Evolutionary conservation across 805 yeast genomes (phyloP).

Genomic region (Ogataea polymorpha): DNA sequence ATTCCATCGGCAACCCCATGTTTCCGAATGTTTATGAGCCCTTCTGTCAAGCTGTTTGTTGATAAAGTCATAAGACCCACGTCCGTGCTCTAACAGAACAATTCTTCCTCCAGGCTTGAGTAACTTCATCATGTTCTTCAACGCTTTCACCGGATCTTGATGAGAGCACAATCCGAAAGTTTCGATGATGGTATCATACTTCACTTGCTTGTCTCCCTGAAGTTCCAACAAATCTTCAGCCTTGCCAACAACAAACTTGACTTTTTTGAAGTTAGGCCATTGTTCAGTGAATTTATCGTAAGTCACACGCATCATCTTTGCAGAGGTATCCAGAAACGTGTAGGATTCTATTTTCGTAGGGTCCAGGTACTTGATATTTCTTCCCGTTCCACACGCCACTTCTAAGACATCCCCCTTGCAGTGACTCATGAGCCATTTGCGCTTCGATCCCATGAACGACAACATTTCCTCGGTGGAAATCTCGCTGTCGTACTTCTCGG

Average conservation of each 20-base stretch:
- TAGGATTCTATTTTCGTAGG: constrained; percentile 61
- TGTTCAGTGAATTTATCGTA: constrained; percentile 64
- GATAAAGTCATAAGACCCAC: constrained; percentile 75
- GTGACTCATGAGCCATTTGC: constrained; percentile 78
- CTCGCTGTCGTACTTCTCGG: constrained; percentile 75
- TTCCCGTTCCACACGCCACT: constrained; percentile 94
- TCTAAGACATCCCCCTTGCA: constrained; percentile 88
- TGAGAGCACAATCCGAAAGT: constrained; percentile 96
- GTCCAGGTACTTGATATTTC: constrained; percentile 76
- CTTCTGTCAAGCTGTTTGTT: constrained; percentile 78
- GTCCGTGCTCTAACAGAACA: constrained; percentile 86
- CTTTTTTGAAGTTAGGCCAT: constrained; percentile 67
- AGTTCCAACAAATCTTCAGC: constrained; percentile 76
- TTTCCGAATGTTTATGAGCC: constrained; percentile 76
- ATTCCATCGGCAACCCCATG: constrained; percentile 99
- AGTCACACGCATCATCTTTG: constrained; percentile 80
- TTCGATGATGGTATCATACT: constrained; percentile 89
- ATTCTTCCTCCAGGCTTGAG: constrained; percentile 90
- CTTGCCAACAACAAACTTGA: constrained; percentile 84
- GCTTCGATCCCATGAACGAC: constrained; percentile 56
- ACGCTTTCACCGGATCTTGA: constrained; percentile 82
- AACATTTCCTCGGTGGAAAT: constrained; percentile 72
- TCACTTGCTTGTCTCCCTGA: constrained; percentile 36
- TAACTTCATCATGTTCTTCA: constrained; percentile 66
- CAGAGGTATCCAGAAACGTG: constrained; percentile 83